Evolutionary conservation across 2,329 filamentous ascomycete species (phyloP), one percentile per base, ranked within the genome.

Genomic region (Penicillium sp.): DNA sequence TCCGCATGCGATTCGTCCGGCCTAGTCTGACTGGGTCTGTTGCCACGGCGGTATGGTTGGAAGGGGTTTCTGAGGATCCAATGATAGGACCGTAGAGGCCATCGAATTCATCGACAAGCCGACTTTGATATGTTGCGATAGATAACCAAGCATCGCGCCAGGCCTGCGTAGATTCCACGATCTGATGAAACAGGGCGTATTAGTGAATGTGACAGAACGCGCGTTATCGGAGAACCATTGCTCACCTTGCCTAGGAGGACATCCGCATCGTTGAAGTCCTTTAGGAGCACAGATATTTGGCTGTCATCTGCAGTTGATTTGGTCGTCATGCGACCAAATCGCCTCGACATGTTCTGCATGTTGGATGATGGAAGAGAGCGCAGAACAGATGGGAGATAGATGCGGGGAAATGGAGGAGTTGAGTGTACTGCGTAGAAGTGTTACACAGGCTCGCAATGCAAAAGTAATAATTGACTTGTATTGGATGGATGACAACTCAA

Each of bases 181-280:
- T 81, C 87, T 92, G 43, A 38, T 5, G 0, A 41, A 33, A 52
- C 25, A 36, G 33, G 18, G 31, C 49, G 39, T 30, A 43, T 49
- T 13, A 49, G 27, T 10, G 27, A 38, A 47, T 37, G 53, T 52
- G 41, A 33, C 33, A 13, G 13, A 46, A 51, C 49, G 42, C 44
- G 45, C 38, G 50, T 52, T 41, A 38, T 37, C 13, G 27, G 34
- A 43, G 27, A 38, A 48, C 42, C 37, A 42, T 48, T 36, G 50
- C 73, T 50, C 74, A 89, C 88, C 77, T 83, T 84, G 56, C 80
- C 78, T 55, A 93, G 77, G 65, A 91, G 80, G 58, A 80, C 81
- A 67, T 93, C 87, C 22, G 85, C 86, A 68, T 91, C 84, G 59
- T 89, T 86, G 65, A 90, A 93, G 63, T 93, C 88, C 60, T 82